phyloP scores from a whole-genome alignment of 768 basidiomycete species.

The Termitomyces sp. region DNA sequence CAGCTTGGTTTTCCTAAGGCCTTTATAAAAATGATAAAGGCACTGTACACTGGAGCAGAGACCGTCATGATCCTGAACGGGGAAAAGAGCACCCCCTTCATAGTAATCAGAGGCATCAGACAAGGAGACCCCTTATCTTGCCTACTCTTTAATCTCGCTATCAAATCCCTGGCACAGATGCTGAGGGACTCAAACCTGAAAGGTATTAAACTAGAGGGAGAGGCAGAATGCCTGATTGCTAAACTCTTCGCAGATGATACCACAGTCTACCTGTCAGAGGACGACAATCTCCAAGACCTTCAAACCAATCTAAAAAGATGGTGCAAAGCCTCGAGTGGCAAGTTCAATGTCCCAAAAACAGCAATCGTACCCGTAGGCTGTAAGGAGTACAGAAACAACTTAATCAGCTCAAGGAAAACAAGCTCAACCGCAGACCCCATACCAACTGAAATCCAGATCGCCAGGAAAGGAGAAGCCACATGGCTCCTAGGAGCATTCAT shows the following conservation, averaged over 20 bases:
- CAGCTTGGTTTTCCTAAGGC: too few species aligned
- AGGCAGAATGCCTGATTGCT: background rate
- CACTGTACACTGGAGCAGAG: too few species aligned
- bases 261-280: background rate
- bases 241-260: background rate
- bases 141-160: background rate
- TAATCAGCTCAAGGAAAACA: background rate
- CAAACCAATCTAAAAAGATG: background rate
- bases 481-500: slow-evolving; percentile 32
- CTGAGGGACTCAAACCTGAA: background rate
- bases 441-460: too few species aligned
- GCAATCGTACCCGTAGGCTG: background rate
- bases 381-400: background rate
- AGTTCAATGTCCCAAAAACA: background rate
- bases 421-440: too few species aligned
- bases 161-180: background rate
- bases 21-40: too few species aligned
- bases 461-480: slow-evolving; percentile 24
- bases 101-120: too few species aligned
- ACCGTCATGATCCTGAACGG: too few species aligned
- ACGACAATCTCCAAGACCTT: background rate
- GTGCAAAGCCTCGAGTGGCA: background rate
- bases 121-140: too few species aligned
- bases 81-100: too few species aligned
- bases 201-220: background rate